Evolutionary conservation across 1,284 basidiomycete species (phyloP), one percentile per base, ranked within the genome.

Genomic region (Termitomyces sp.): DNA sequence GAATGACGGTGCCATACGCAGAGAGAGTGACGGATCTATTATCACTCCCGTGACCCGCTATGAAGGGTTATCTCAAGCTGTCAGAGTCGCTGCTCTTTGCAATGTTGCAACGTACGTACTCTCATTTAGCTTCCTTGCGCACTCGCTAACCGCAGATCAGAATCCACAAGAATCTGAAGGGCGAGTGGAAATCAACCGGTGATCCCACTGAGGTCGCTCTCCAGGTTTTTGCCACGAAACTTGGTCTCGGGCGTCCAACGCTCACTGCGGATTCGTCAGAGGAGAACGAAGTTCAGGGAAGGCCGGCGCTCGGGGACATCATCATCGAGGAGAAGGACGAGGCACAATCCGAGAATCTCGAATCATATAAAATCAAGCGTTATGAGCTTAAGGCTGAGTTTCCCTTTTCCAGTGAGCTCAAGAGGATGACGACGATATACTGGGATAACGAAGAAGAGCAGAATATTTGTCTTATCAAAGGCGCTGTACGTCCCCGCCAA

Each of bases 171-270:
- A 71, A 70, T 50, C 56, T 69, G 43, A 68, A 68, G 54, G 79
- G 77, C 21, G 69, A 75, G 54, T 88, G 86, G 86, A 77, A 80
- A 39, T 81, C 83, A 0, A 81, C 82, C 44, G 87, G 87, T 30
- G 86, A 89, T 62, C 82, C 86, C 1, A 89, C 87, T 15, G 81
- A 84, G 63, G 75, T 81, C 34, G 83, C 84, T 0, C 75, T 88
- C 5, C 84, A 86, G 66, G 84, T 86, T 6, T 82, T 82, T 52
- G 81, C 81, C 0, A 77, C 80, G 59, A 79, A 79, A 49, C 60
- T 71, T 24, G 63, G 64, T 2, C 63, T 71, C 31, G 70, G 70
- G 17, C 67, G 68, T 15, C 60, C 66, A 13, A 61, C 53, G 26
- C 59, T 72, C 1, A 63, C 67, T 7, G 33, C 48, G 13, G 63